Percentiles rank a stretch among this genome's conserved stretches.
Evolutionary conservation across 225 moss, liverwort and hornwort species (phyloP).

Genomic region (Takakia lepidozioides): DNA sequence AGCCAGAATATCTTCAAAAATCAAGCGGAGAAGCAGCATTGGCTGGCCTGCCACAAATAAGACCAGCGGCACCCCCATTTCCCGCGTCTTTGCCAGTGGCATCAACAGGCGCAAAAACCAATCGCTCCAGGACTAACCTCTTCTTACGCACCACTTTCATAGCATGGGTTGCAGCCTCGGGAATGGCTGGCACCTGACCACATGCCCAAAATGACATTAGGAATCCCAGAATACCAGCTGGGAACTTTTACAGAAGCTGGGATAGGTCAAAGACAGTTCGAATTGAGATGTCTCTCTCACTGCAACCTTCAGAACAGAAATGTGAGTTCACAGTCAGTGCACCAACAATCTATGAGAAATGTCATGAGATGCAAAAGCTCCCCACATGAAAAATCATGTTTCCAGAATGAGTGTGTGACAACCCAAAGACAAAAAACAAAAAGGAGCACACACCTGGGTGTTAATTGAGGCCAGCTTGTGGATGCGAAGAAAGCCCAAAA

Average conservation of each 20-base stretch:
- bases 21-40: constrained; percentile 61
- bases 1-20: no score
- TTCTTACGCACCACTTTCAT: constrained; percentile 79
- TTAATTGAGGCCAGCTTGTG: constrained; percentile 81
- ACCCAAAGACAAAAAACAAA: no score
- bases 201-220: no score
- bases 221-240: no score
- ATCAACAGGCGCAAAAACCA: constrained; percentile 76
- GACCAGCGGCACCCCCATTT: constrained; percentile 47
- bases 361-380: no score
- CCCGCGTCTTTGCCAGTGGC: constrained; percentile 50
- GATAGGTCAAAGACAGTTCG: neutral
- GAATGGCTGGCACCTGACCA: constrained; percentile 58
- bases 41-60: constrained; percentile 73
- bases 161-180: constrained; percentile 46
- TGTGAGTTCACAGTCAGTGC: neutral
- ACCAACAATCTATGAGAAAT: no score
- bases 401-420: no score
- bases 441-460: constrained; percentile 69
- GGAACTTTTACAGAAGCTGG: no score
- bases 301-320: neutral
- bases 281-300: neutral
- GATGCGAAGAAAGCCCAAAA: constrained; percentile 83
- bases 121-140: constrained; percentile 60
- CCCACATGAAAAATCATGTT: neutral